A percentile compares a stretch with the other conserved stretches of the same genome.
These are phyloP conservation scores for Zanthoxylum bungeanum DNA, from an alignment of 345 rosid species.

Conservation along the genomic window DNA sequence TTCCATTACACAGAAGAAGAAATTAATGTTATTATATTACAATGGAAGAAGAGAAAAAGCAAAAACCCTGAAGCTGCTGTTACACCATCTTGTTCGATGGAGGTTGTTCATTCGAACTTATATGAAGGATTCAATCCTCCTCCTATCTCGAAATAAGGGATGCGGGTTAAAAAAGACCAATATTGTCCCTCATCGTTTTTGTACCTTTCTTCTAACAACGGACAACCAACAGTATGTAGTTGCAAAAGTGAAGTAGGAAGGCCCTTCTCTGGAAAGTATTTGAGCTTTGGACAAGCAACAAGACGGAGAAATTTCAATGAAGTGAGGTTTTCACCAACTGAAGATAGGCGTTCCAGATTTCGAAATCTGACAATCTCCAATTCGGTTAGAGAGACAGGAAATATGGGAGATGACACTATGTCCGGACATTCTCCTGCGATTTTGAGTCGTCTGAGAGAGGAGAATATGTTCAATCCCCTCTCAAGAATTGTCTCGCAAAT, in stretches of 20 bases:
- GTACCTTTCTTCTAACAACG: background rate
- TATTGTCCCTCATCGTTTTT: too few species aligned
- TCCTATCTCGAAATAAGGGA: too few species aligned
- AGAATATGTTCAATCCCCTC: constrained; percentile 19
- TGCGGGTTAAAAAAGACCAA: too few species aligned
- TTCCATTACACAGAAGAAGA: too few species aligned
- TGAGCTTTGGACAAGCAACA: constrained; percentile 11
- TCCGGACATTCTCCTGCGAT: constrained; percentile 7
- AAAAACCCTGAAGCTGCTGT: too few species aligned
- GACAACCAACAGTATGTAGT: background rate
- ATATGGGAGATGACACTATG: constrained; percentile 13
- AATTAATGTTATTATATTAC: too few species aligned
- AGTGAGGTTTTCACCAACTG: constrained; percentile 13
- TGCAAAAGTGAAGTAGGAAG: background rate
- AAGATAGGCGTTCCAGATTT: constrained; percentile 7
- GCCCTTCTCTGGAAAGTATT: background rate
- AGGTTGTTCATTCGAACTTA: too few species aligned
- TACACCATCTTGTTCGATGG: too few species aligned
- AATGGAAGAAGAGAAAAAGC: too few species aligned
- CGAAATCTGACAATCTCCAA: constrained; percentile 13
- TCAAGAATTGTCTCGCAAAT: background rate
- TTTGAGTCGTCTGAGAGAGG: constrained; percentile 8
- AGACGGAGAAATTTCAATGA: constrained; percentile 18
- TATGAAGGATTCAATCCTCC: too few species aligned
- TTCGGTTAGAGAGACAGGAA: constrained; percentile 7